Conservation (phyloP, 1,284 basidiomycete species). For the Leccinum glutinopallens region DNA sequence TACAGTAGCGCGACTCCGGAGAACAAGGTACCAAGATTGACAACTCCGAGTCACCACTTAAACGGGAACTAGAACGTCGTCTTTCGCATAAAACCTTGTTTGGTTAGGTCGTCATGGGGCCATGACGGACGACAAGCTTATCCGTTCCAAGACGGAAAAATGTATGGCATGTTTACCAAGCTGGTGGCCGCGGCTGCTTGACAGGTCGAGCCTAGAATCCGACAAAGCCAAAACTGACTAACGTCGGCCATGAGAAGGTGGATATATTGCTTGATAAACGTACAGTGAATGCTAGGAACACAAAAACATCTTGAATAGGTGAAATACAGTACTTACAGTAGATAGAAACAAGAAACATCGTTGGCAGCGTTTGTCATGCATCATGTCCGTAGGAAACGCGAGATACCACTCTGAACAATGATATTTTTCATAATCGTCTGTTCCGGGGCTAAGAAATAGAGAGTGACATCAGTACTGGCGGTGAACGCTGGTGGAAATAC, state of each 20-base stretch:
- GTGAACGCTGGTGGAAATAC: conserved; percentile 29
- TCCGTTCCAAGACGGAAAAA: too few species aligned
- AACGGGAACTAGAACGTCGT: too few species aligned
- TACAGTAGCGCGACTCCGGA: too few species aligned
- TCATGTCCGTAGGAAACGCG: not conserved
- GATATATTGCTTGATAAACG: conserved; percentile 11
- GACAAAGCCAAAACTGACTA: conserved; percentile 40
- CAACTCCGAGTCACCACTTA: too few species aligned
- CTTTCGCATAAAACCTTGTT: too few species aligned
- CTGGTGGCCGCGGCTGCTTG: conserved; percentile 49
- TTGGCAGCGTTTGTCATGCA: not conserved
- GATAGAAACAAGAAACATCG: not conserved
- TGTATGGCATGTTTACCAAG: too few species aligned
- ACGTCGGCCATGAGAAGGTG: too few species aligned
- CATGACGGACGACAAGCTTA: too few species aligned
- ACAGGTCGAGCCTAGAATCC: conserved; percentile 52
- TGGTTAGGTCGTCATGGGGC: too few species aligned
- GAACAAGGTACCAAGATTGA: too few species aligned
- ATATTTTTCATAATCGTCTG: conserved; percentile 81
- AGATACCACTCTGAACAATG: not conserved
- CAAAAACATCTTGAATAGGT: conserved; percentile 8
- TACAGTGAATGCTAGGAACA: conserved; percentile 21
- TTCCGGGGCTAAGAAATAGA: conserved; percentile 56
- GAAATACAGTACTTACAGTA: not conserved
- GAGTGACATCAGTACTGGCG: conserved; percentile 6